Conservation (phyloP, 345 rosid species). For the Moricandia moricandioides region DNA sequence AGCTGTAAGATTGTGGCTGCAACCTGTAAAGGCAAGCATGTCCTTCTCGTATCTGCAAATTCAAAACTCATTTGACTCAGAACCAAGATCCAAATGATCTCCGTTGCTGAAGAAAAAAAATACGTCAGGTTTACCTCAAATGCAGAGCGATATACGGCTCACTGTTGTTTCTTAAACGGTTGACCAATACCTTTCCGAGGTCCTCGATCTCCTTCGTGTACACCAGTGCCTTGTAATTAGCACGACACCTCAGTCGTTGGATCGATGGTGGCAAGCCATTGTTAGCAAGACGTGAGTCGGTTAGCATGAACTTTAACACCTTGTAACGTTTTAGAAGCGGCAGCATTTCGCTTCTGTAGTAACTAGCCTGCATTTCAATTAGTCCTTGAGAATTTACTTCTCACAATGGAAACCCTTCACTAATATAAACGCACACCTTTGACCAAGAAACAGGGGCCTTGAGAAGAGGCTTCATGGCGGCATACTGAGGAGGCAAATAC, state of each 20-base stretch:
- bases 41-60: constrained; percentile 92
- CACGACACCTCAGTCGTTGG: constrained; percentile 88
- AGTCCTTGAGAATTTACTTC: constrained; percentile 7
- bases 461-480: constrained; percentile 54
- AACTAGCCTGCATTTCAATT: constrained; percentile 70
- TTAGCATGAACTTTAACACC: constrained; percentile 86
- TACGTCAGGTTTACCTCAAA: constrained; percentile 51
- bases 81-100: background rate
- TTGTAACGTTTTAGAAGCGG: constrained; percentile 65
- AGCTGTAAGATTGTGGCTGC: constrained; percentile 81
- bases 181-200: constrained; percentile 62
- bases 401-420: constrained; percentile 2
- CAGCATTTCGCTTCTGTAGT: constrained; percentile 76
- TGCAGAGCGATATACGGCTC: constrained; percentile 87
- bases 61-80: constrained; percentile 8
- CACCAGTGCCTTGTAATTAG: constrained; percentile 79
- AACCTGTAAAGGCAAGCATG: constrained; percentile 98
- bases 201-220: constrained; percentile 70
- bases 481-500: constrained; percentile 61
- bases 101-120: background rate
- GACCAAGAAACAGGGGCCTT: constrained; percentile 99
- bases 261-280: constrained; percentile 76
- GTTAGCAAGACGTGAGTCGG: constrained; percentile 86
- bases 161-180: constrained; percentile 61
- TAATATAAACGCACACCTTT: constrained; percentile 50